Base-by-base conservation (phyloP, 208 protist species). In the Herpetomonas samuelpessoai region DNA sequence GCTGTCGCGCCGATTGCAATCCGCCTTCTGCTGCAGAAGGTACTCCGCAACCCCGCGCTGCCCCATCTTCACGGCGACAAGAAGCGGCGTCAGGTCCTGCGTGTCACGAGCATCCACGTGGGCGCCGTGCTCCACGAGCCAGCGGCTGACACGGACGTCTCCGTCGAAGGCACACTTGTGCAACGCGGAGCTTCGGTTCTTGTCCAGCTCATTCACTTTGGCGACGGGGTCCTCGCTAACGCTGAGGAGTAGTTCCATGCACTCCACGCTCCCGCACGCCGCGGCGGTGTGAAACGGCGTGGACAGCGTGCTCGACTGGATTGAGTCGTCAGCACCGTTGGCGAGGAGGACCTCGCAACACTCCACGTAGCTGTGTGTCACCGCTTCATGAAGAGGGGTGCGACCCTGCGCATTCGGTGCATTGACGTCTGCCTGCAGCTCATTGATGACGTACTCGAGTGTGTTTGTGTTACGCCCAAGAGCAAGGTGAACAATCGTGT, bases 131-230 rank as follows among this genome's bases (percentile, higher is more conserved):
- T 95, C 81, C 7, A 97, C 85, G 12, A 97, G 70, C 87, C 88
- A 95, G 25, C 78, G 70, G 47, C 75, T 89, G 35, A 97, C 91
- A 28, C 85, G 81, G 50, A 95, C 83, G 41, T 95, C 88, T 52
- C 91, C 91, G 65, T 94, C 88, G 39, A 88, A 96, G 30, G 87
- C 85, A 62, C 91, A 93, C 73, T 92, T 94, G 69, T 96, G 91
- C 57, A 96, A 72, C 18, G 88, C 91, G 24, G 87, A 92, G 63
- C 79, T 84, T 31, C 67, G 69, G 55, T 91, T 91, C 44, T 77
- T 76, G 63, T 96, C 91, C 29, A 92, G 60, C 59, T 92, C 83
- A 67, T 94, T 94, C 52, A 94, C 86, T 62, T 92, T 91, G 12
- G 47, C 69, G 4, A 55, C 44, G 12, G 86, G 77, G 14, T 91